Percentiles rank a stretch among this genome's conserved stretches.
phyloP scores from a whole-genome alignment of 352 stramenopile species.

The Pythium phragmitis region DNA sequence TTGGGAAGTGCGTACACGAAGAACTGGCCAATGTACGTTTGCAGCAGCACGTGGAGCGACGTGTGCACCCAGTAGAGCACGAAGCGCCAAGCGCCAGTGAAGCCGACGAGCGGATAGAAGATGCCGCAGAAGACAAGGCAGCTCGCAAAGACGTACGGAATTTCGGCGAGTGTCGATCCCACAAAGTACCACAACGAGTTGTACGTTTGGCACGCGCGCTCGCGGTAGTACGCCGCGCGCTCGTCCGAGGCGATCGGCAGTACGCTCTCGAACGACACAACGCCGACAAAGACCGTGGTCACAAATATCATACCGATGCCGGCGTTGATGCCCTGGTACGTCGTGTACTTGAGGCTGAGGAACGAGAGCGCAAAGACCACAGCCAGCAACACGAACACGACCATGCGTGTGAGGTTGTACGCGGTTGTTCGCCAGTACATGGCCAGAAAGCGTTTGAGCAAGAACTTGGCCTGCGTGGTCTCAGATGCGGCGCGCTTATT shows the following conservation, averaged over 20 bases:
- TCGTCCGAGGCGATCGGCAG: slow-evolving; percentile 37
- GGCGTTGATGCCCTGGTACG: slow-evolving; percentile 30
- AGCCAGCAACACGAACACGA: slow-evolving; percentile 26
- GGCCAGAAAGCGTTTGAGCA: slow-evolving; percentile 12
- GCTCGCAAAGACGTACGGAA: slow-evolving; percentile 33
- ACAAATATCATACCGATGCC: slow-evolving; percentile 69
- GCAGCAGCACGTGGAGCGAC: slow-evolving; percentile 44
- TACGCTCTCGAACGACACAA: slow-evolving; percentile 17
- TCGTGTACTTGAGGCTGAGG: slow-evolving; percentile 25
- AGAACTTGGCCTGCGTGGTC: slow-evolving; percentile 11
- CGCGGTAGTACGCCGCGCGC: slow-evolving; percentile 63
- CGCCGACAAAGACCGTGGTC: slow-evolving; percentile 56
- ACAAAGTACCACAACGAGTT: slow-evolving; percentile 49
- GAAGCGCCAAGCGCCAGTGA: slow-evolving; percentile 23
- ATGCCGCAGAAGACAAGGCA: slow-evolving; percentile 31
- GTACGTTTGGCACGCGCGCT: slow-evolving; percentile 71
- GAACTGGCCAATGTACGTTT: slow-evolving; percentile 67
- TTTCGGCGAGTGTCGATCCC: slow-evolving; percentile 63
- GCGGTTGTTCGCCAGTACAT: slow-evolving; percentile 72
- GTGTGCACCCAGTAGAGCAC: slow-evolving; percentile 67
- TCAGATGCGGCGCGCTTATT: slow-evolving; percentile 7
- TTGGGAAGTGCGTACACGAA: slow-evolving; percentile 42
- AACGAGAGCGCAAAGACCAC: slow-evolving; percentile 52
- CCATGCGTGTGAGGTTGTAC: slow-evolving; percentile 68
- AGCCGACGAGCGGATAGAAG: slow-evolving; percentile 33